These are phyloP conservation scores for Phytophthora ohioensis DNA, from an alignment of 352 stramenopile species.

Conservation along the genomic window DNA sequence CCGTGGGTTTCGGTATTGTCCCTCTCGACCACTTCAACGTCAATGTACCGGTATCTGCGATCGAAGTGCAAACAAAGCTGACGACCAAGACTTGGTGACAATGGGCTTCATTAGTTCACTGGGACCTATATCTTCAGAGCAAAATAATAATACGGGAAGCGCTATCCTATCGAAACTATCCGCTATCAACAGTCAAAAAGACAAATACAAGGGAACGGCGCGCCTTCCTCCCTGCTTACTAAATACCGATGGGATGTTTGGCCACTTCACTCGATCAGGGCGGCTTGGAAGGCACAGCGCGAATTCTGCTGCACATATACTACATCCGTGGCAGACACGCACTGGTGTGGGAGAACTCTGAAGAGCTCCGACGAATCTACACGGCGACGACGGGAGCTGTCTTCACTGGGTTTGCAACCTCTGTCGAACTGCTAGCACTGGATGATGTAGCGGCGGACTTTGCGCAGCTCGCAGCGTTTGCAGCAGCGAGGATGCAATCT, in stretches of 20 bases:
- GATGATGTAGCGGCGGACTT: conserved; percentile 23
- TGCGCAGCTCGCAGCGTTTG: conserved; percentile 31
- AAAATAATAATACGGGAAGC: conserved; percentile 43
- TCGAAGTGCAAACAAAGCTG: too few relatives aligned
- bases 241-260: conserved; percentile 43
- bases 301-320: conserved; percentile 38
- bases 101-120: conserved; percentile 19
- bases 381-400: conserved; percentile 32
- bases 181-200: conserved; percentile 41
- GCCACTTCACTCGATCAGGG: conserved; percentile 28
- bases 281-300: conserved; percentile 21
- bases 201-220: conserved; percentile 35
- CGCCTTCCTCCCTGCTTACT: conserved; percentile 40
- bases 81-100: not conserved
- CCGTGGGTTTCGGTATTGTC: not conserved
- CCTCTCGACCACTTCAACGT: conserved; percentile 1
- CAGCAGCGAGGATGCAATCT: conserved; percentile 62
- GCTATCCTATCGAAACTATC: conserved; percentile 41
- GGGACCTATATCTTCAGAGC: conserved; percentile 28
- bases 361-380: conserved; percentile 21
- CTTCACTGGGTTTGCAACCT: conserved; percentile 23
- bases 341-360: conserved; percentile 18
- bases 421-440: conserved; percentile 27
- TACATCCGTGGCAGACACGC: conserved; percentile 30
- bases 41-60: too few relatives aligned